phyloP scores from a whole-genome alignment of 2,329 filamentous ascomycete genomes.

The Stachybotrys elegans region DNA sequence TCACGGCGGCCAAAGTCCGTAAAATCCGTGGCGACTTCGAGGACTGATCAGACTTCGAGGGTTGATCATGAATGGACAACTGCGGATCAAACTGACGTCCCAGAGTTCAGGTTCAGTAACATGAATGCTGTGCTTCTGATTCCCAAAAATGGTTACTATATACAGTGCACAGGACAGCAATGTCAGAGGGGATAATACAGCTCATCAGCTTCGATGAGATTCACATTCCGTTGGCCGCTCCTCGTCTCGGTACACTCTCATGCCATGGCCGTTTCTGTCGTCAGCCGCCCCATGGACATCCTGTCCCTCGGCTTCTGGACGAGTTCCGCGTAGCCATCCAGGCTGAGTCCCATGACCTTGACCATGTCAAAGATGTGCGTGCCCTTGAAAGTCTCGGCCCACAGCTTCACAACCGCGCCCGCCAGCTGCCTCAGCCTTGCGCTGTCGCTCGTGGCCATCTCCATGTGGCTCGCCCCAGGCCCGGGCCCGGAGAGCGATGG shows the following conservation, averaged over 20 bases:
- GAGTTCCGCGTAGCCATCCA: conserved; percentile 53
- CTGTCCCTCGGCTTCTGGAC: conserved; percentile 50
- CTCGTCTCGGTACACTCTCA: too few relatives aligned
- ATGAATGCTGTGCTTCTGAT: too few relatives aligned
- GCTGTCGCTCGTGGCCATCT: conserved; percentile 41
- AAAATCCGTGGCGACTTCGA: too few relatives aligned
- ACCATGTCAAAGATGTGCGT: conserved; percentile 57
- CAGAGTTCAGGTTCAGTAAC: too few relatives aligned
- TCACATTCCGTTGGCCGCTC: background rate
- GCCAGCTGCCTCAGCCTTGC: conserved; percentile 51
- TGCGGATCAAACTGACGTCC: too few relatives aligned
- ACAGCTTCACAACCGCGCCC: conserved; percentile 52
- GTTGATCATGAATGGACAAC: too few relatives aligned
- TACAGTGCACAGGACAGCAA: too few relatives aligned
- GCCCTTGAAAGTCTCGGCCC: conserved; percentile 59
- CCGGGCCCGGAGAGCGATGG: conserved; percentile 43
- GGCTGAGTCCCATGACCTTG: conserved; percentile 50
- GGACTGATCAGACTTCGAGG: too few relatives aligned
- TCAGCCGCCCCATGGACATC: conserved; percentile 22
- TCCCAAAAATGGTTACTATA: too few relatives aligned
- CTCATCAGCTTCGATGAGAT: too few relatives aligned
- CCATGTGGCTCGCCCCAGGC: conserved; percentile 31
- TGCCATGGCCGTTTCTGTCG: conserved; percentile 15
- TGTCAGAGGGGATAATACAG: background rate
- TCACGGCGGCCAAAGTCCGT: too few relatives aligned